These are phyloP conservation scores for Aspergillus cejpii DNA, from an alignment of 2,329 filamentous ascomycete species.

Conservation along the genomic window DNA sequence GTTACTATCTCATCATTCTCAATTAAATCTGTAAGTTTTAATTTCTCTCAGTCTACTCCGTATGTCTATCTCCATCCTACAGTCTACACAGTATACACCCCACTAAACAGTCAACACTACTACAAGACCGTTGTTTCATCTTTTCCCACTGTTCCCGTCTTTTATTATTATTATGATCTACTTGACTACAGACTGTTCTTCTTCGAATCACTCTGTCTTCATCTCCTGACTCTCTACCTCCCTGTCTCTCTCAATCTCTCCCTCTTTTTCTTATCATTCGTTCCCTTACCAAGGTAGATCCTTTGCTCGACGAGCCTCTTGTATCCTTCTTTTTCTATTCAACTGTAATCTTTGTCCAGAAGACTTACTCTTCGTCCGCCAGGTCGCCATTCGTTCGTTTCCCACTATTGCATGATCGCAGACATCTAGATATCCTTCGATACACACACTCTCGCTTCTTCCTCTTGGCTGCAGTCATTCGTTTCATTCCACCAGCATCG, in stretches of 20 bases:
- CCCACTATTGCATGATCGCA: background rate
- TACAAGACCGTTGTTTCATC: background rate
- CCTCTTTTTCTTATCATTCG: background rate
- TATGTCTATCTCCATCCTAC: background rate
- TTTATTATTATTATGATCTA: background rate
- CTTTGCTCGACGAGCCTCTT: background rate
- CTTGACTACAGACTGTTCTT: too few relatives aligned
- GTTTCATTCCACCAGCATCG: background rate
- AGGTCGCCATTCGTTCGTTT: slow-evolving; percentile 15
- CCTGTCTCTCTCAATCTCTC: background rate
- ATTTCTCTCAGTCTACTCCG: background rate
- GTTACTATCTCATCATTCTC: background rate
- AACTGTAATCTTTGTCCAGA: slow-evolving; percentile 8
- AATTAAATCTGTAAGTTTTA: background rate
- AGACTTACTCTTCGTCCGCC: slow-evolving; percentile 6
- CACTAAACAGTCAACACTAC: background rate
- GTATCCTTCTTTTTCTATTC: slow-evolving; percentile 4
- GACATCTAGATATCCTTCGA: background rate
- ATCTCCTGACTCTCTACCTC: background rate
- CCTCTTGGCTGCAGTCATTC: slow-evolving; percentile 4
- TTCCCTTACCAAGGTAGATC: background rate
- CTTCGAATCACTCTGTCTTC: too few relatives aligned
- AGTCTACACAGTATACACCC: too few relatives aligned
- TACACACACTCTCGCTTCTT: background rate
- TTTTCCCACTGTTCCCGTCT: background rate